Conservation (phyloP, 179 eudicot species). For the Beta macrorhiza region DNA sequence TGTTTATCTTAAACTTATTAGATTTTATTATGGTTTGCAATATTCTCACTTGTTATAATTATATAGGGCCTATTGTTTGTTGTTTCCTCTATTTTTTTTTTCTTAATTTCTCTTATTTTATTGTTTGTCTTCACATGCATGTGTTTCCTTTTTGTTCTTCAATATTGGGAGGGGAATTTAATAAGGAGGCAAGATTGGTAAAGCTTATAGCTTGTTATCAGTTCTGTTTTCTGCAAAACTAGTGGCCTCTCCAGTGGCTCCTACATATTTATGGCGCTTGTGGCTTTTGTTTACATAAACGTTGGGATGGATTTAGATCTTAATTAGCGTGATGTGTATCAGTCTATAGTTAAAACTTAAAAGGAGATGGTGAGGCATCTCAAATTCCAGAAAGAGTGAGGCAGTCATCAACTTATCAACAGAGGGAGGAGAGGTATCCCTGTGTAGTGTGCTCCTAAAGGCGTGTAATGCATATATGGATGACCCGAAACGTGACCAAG, state of each 20-base stretch:
- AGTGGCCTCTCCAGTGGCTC: slow-evolving; percentile 4
- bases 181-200: too few species aligned
- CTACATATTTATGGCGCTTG: background rate
- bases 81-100: background rate
- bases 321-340: background rate
- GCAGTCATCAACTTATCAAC: background rate
- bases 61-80: background rate
- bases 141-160: too few species aligned
- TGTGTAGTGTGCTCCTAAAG: background rate
- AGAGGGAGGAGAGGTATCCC: background rate
- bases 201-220: background rate
- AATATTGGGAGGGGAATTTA: too few species aligned
- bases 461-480: background rate
- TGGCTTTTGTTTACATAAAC: background rate
- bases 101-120: too few species aligned
- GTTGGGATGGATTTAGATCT: background rate
- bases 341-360: background rate
- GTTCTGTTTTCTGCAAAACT: background rate
- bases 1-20: background rate
- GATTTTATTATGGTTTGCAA: background rate
- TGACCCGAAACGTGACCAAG: background rate
- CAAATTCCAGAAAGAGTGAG: background rate
- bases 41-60: background rate
- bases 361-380: too few species aligned
- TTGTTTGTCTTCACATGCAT: background rate